Conservation (phyloP, 2,329 filamentous ascomycete species). For the Alternaria postmessia region DNA sequence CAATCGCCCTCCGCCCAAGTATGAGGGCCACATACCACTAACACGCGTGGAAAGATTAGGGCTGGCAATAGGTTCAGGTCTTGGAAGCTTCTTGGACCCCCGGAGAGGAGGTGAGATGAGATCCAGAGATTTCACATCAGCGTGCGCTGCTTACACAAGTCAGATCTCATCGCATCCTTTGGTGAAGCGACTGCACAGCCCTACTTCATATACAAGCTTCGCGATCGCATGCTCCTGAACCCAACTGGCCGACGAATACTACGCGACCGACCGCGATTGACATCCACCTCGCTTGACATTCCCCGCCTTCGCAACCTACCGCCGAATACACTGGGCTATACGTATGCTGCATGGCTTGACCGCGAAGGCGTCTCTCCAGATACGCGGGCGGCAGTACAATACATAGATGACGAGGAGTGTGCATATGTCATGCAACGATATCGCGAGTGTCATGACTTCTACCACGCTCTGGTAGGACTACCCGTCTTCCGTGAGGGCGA, state of each 20-base stretch:
- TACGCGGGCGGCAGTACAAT: constrained; percentile 81
- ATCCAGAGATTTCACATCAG: neutral
- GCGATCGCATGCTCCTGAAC: constrained; percentile 85
- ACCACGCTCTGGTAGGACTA: constrained; percentile 90
- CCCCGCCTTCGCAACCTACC: constrained; percentile 76
- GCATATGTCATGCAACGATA: constrained; percentile 99
- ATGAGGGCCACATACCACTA: constrained; percentile 91
- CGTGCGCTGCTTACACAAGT: neutral
- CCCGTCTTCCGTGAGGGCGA: constrained; percentile 95
- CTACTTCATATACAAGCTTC: constrained; percentile 92
- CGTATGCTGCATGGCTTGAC: constrained; percentile 92
- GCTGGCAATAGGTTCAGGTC: constrained; percentile 69
- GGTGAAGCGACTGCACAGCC: constrained; percentile 94
- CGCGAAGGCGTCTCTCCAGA: constrained; percentile 92
- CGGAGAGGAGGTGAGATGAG: constrained; percentile 72
- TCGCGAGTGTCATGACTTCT: constrained; percentile 96
- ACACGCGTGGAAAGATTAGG: constrained; percentile 77
- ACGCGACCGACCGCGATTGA: constrained; percentile 86
- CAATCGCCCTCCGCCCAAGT: constrained; percentile 84
- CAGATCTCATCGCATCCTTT: constrained; percentile 92
- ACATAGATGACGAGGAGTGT: constrained; percentile 94
- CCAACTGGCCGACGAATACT: constrained; percentile 90
- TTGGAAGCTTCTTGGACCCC: constrained; percentile 73
- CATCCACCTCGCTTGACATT: constrained; percentile 73
- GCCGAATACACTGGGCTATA: constrained; percentile 76